phyloP scores from a whole-genome alignment of 495 filamentous ascomycete species.

The Viridothelium virens region DNA sequence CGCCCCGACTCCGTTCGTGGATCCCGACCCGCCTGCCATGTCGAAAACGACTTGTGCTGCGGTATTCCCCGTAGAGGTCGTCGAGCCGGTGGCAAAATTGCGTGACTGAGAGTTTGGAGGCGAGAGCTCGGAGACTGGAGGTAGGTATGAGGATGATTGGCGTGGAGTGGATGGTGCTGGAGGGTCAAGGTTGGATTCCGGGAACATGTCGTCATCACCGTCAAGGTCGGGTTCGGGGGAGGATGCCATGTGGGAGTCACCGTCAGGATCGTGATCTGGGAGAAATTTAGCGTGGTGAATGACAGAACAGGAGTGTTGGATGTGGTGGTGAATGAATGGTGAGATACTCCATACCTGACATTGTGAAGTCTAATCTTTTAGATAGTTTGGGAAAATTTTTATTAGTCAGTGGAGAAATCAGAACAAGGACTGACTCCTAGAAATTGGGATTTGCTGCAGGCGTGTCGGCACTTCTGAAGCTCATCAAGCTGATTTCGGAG shows the following conservation, averaged over 20 bases:
- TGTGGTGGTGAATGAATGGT: conserved; percentile 10
- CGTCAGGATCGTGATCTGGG: conserved; percentile 39
- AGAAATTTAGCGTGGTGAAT: background rate
- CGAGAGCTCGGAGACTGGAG: conserved; percentile 42
- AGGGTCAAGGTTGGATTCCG: conserved; percentile 19
- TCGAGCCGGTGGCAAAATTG: conserved; percentile 15
- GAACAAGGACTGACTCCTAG: no score
- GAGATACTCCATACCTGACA: conserved; percentile 1
- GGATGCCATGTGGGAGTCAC: conserved; percentile 49
- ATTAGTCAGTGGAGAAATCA: background rate
- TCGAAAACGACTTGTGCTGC: conserved; percentile 11
- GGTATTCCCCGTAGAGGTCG: conserved; percentile 15
- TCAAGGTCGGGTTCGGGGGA: conserved; percentile 34
- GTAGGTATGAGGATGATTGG: conserved; percentile 20
- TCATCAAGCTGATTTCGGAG: background rate
- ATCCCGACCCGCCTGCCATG: conserved; percentile 1
- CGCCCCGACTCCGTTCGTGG: background rate
- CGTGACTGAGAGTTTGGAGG: conserved; percentile 47
- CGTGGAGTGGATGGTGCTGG: conserved; percentile 16
- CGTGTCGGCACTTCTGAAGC: background rate
- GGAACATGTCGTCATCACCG: conserved; percentile 17
- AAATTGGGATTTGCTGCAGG: no score
- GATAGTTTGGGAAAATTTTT: background rate
- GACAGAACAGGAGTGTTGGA: background rate
- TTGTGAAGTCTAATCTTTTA: background rate